Base-by-base conservation (phyloP, 2,329 filamentous ascomycete species). In the Chaetomium globosum region DNA sequence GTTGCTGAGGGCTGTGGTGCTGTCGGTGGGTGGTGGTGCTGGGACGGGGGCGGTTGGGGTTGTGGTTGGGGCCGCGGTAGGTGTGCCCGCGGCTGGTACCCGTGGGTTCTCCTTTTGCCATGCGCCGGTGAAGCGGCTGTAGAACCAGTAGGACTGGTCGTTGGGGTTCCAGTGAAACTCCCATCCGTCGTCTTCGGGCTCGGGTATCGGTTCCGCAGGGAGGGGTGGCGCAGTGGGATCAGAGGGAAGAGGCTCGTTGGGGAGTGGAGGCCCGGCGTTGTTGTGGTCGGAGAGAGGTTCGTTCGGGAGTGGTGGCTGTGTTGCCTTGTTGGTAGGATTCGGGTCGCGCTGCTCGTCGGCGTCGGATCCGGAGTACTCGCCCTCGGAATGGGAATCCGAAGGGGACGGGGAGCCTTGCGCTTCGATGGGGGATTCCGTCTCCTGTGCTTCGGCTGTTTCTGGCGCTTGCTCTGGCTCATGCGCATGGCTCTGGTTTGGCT, bases 21-120 rank as follows among this genome's bases (percentile, higher is more conserved):
- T 54, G 21, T 68, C 57, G 54, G 13, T 52, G 31, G 56, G 64
- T 21, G 43, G 51, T 9, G 72, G 72, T 48, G 73, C 65, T 30
- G 49, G 31, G 8, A 16, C 3, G 16, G 59, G 21, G 67, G 52
- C 54, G 23, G 49, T 5, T 33, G 48, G 16, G 30, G 56, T 13
- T 31, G 56, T 23, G 10, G 71, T 62, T 10, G 73, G 65, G 5
- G 75, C 65, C 46, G 49, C 23, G 49, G 33, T 46, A 33, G 46
- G n/a, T 31, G 75, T 72, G 26, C 75, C 55, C 33, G 78, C 77
- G 56, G 80, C 79, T 5, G 88, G 84, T 4, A 94, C 80, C 58
- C 93, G 89, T 6, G 93, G 93, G 73, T 97, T 97, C 43, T 94
- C 90, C 89, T 92, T 95, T 74, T 95, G 92, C 61, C 87, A 87